Evolutionary conservation across 176 grass and related monocot genomes (phyloP), one percentile per base, ranked within the genome.

Genomic region (Oryza australiensis): DNA sequence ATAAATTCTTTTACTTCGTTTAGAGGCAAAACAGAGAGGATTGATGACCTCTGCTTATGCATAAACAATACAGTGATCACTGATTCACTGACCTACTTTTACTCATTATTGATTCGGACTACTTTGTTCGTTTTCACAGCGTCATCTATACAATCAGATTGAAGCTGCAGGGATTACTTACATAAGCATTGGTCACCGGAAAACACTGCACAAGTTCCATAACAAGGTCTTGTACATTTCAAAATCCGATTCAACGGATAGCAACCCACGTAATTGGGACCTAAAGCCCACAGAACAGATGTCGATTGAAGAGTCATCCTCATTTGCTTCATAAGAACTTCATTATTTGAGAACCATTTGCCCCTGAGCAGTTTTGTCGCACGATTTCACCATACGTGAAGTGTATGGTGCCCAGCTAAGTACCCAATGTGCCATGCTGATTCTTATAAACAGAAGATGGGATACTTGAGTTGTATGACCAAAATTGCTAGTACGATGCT

Each of bases 91-190:
- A 46, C 0, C 22, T 33, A 15, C 15, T 46, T 38, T 9, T 80
- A 81, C 35, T 41, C 9, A 3, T 27, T 26, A 40, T 72, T 74
- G 40, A 66, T 30, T 84, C 57, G 87, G 48, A 88, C 9, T 29
- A 11, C 40, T 63, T 82, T 35, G 5, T 35, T 51, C 74, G 53
- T 64, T 78, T 3, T 3, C 16, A 69, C 88, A 99, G 93, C 64
- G 71, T 83, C 96, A 86, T 91, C 79, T 99, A 48, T 99, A 98
- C 64, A 84, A 88, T 60, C 88, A 95, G 87, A 93, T 98, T 84
- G 88, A 91, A 88, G 87, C 91, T 86, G 93, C 93, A 33, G 96
- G 93, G 46, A 93, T 98, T 74, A 98, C 96, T 33, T 98, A 93
- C 79, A 75, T 98, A 64, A 98, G 96, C 72, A 84, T 98, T 18